Base-by-base conservation (phyloP, 2,329 filamentous ascomycete genomes). In the Sporothrix luriei region DNA sequence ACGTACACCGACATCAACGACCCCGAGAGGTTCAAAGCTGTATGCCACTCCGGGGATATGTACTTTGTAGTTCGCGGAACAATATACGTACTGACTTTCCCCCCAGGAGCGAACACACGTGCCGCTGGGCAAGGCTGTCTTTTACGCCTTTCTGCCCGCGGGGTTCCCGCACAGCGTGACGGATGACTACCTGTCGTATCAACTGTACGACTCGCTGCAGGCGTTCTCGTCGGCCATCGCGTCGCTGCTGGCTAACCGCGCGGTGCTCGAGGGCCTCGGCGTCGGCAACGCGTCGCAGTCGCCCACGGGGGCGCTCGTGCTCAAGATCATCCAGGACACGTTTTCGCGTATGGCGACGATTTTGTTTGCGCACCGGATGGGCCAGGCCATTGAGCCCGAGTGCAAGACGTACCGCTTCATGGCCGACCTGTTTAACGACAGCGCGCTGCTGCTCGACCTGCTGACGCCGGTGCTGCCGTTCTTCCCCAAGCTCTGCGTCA, bases 131-230 rank as follows among this genome's bases (percentile, higher is more conserved):
- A 82, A 82, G 71, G 77, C 77, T 19, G 69, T 83, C 10, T 77
- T 93, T 54, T 89, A 92, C 74, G 86, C 94, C 38, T 97, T 97
- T 77, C 84, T 97, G 0, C 94, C 94, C 0, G 89, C 91, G 1
- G 93, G 93, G n/a, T 97, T 90, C 78, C 94, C 93, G 0, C 87
- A 93, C 74, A 95, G 90, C 64, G 94, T 97, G 40, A 94, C 91
- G 1, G 82, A 87, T 16, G 93, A 97, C 79, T 97, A 97, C 79
- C 82, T 93, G 4, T 84, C 90, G 81, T 96, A 87, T 78, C 89
- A 85, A 75, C 83, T 83, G 61, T 88, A 82, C 76, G 92, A 95
- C 80, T 94, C 91, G 0, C 84, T 94, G 1, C 92, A 95, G 79
- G 92, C 92, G 38, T 94, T 95, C 79, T 92, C 91, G 68, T 93